Base-by-base conservation (phyloP, 1,284 basidiomycete genomes). In the Pseudozyma hubeiensis region DNA sequence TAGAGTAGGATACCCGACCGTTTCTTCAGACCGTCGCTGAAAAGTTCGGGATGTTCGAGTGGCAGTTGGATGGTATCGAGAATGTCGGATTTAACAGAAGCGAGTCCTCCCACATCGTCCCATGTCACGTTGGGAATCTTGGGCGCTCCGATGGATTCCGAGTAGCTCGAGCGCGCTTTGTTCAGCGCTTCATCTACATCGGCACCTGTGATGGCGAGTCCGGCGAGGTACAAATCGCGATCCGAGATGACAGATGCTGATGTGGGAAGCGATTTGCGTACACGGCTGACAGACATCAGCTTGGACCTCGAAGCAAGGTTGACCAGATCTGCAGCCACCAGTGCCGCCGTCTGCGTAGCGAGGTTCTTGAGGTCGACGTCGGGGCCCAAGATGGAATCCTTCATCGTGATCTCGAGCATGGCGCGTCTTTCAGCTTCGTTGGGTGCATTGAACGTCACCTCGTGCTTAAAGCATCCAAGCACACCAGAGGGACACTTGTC, bases 51-150 rank as follows among this genome's bases (percentile, higher is more conserved):
- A 81, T 93, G 90, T 64, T 97, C 93, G 30, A 99, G 87, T 0
- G 97, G 97, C 4, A 99, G 87, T 83, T 99, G 95, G 49, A 99
- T 93, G 16, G 96, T 99, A 80, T 99, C 96, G 74, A 99, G 87
- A 61, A 99, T 98, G 78, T 98, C 96, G 45, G 89, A 85, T 85
- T 98, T 99, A 63, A 98, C 93, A 67, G 88, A 87, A 1, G 90
- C 91, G 17, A 99, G 87, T 7, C 97, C 97, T 43, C 97, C 97
- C 14, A 99, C 92, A 83, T 99, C 97, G 85, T 98, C 94, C 97
- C 97, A 99, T 0, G 92, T 90, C 0, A 99, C 95, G 69, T 90
- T 93, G 1, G 97, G 97, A 53, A 99, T 99, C 80, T 93, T 95
- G 0, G 97, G 97, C 17, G 94, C 94, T 13, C 96, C 96, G 60